phyloP scores from a whole-genome alignment of 139 green algal genomes.

The Diplosphaera chodatii region DNA sequence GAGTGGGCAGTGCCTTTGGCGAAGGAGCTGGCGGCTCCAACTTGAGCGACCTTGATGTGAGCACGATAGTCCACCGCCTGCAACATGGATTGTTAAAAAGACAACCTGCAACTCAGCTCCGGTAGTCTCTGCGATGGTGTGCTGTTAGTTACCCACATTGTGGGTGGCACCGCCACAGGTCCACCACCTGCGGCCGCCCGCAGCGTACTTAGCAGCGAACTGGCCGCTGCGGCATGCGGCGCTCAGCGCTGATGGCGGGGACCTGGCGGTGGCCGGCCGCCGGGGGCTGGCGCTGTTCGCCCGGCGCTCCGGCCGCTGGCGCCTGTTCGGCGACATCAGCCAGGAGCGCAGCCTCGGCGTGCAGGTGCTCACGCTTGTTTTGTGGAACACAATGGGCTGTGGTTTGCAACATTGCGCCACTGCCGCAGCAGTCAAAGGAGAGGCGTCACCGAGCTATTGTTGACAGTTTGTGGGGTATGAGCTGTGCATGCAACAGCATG shows the following conservation, averaged over 20 bases:
- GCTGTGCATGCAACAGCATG: too few relatives aligned
- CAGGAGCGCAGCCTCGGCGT: slow-evolving; percentile 64
- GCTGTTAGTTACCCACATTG: too few relatives aligned
- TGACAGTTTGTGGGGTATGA: too few relatives aligned
- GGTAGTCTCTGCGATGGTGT: too few relatives aligned
- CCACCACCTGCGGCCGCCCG: slow-evolving; percentile 53
- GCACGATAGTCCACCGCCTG: too few relatives aligned
- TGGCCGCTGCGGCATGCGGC: slow-evolving; percentile 57
- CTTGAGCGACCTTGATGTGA: slow-evolving; percentile 23
- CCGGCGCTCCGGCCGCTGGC: slow-evolving; percentile 51
- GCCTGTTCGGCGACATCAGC: slow-evolving; percentile 80
- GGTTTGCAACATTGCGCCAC: too few relatives aligned
- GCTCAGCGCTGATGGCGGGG: slow-evolving; percentile 48
- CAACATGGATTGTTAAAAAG: too few relatives aligned
- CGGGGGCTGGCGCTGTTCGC: slow-evolving; percentile 73
- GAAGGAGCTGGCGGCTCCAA: background rate
- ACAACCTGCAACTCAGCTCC: too few relatives aligned
- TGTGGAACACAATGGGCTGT: too few relatives aligned
- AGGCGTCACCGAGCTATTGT: too few relatives aligned
- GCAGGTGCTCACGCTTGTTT: slow-evolving; percentile 4
- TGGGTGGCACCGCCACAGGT: too few relatives aligned
- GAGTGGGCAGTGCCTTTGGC: slow-evolving; percentile 15
- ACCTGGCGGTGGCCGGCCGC: slow-evolving; percentile 80
- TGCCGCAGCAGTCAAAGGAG: too few relatives aligned
- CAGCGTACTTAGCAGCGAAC: slow-evolving; percentile 52